Evolutionary conservation across 768 basidiomycete species (phyloP), one percentile per base, ranked within the genome.

Genomic region (Lepiota subincarnata): DNA sequence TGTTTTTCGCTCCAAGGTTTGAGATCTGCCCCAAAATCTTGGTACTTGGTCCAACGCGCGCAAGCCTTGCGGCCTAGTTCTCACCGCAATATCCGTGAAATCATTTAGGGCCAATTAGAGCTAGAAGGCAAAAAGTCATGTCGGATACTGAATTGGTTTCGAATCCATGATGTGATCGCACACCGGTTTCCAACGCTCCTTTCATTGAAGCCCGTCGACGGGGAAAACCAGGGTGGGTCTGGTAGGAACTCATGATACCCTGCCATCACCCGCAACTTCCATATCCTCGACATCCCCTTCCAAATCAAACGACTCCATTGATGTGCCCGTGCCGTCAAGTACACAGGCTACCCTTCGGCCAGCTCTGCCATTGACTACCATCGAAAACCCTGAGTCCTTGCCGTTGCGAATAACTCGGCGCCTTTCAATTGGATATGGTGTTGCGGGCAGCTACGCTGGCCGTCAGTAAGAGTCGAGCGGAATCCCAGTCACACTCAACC

Each of bases 291-390:
- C 81, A 57, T 83, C 83, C 51, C 77, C 85, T 73, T 89, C 89
- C 70, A 92, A 73, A 74, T 92, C 89, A 61, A 90, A 72, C 41
- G 84, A 76, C 71, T 92, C 87, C 76, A 92, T 64, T 54, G 69
- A 71, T 57, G 72, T 75, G 58, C 87, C 89, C 50, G 74, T 73
- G 54, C 68, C 70, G 66, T 87, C 87, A 64, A 91, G 66, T 52
- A 90, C 78, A 66, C 89, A 89, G 5, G 82, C 87, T 48, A 91
- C 83, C 62, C 87, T 74, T 62, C 89, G 83, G 51, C 87, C 87
- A 7, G 68, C 72, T 65, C 84, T 74, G 58, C 90, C 89, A 65
- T 92, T 92, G 65, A 89, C 75, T 48, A 86, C 82, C 61, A 91
- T 68, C 48, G 75, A 77, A 53, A 83, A 79, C 22, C 68, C 68